These are phyloP conservation scores for Fusarium sp. DNA, from an alignment of 2,329 filamentous ascomycete genomes.

Conservation along the genomic window DNA sequence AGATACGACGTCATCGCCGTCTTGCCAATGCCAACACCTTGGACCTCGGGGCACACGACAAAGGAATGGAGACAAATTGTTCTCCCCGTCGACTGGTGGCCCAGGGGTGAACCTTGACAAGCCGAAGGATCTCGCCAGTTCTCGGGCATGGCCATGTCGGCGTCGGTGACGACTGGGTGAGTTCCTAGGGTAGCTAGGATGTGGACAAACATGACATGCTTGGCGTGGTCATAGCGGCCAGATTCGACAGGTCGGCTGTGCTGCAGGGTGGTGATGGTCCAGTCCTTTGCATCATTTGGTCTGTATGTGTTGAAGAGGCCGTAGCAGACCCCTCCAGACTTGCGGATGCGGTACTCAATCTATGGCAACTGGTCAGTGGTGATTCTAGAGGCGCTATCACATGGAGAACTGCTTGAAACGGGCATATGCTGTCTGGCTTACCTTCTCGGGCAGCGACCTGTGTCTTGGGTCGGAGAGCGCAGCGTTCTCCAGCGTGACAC, in stretches of 20 bases:
- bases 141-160: constrained; percentile 78
- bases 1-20: constrained; percentile 82
- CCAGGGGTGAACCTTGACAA: constrained; percentile 60
- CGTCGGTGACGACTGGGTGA: constrained; percentile 74
- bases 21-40: constrained; percentile 78
- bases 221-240: constrained; percentile 42
- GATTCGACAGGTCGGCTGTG: constrained; percentile 68
- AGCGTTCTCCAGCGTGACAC: constrained; percentile 65
- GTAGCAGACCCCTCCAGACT: constrained; percentile 72
- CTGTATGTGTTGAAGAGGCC: constrained; percentile 81
- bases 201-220: constrained; percentile 78
- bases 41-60: constrained; percentile 80
- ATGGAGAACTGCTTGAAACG: background rate
- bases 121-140: constrained; percentile 69
- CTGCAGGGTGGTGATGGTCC: constrained; percentile 64
- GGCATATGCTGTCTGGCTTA: constrained; percentile 41
- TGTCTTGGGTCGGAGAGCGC: constrained; percentile 64
- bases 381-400: background rate
- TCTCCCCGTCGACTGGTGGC: constrained; percentile 78
- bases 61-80: constrained; percentile 88
- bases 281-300: constrained; percentile 58
- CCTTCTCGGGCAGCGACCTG: constrained; percentile 66
- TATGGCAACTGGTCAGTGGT: constrained; percentile 20
- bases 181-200: constrained; percentile 79
- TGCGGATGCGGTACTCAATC: constrained; percentile 49